These are phyloP conservation scores for Agaricus blazei DNA, from an alignment of 768 basidiomycete genomes.

Conservation along the genomic window DNA sequence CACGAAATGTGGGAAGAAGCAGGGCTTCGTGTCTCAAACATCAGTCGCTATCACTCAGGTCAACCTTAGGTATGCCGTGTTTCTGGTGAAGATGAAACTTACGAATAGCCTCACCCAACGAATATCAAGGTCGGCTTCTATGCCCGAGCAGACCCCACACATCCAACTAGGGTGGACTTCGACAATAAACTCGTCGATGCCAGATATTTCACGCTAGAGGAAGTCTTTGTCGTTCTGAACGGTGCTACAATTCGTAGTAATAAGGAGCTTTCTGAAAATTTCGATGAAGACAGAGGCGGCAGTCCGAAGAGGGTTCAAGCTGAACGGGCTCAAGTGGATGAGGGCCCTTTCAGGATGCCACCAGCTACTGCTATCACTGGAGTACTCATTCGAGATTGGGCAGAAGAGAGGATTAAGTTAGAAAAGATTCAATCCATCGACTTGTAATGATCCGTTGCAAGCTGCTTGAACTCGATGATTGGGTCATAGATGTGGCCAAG, in stretches of 20 bases:
- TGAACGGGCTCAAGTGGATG: slow-evolving; percentile 21
- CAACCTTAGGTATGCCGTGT: slow-evolving; percentile 71
- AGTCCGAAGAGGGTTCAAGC: slow-evolving; percentile 8
- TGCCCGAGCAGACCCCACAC: slow-evolving; percentile 65
- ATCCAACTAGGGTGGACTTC: slow-evolving; percentile 78
- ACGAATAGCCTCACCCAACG: slow-evolving; percentile 76
- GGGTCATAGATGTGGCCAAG: too few species aligned
- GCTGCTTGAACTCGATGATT: too few species aligned
- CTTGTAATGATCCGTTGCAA: not conserved
- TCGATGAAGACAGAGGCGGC: slow-evolving; percentile 27
- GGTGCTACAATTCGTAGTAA: slow-evolving; percentile 41
- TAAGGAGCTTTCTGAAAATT: slow-evolving; percentile 38
- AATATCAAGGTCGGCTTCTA: slow-evolving; percentile 91
- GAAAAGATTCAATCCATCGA: not conserved
- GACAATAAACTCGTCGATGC: slow-evolving; percentile 97
- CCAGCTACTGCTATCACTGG: slow-evolving; percentile 77
- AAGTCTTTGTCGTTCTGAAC: slow-evolving; percentile 59
- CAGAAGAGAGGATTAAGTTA: slow-evolving; percentile 47
- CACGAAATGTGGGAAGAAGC: slow-evolving; percentile 97
- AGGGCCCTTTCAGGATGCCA: slow-evolving; percentile 68
- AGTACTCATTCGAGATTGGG: slow-evolving; percentile 83
- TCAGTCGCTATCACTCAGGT: slow-evolving; percentile 71
- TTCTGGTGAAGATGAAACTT: not conserved
- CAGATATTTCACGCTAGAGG: slow-evolving; percentile 77
- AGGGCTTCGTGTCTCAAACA: slow-evolving; percentile 80